Conservation (phyloP, 1,284 basidiomycete species). For the Apiotrichum porosum region DNA sequence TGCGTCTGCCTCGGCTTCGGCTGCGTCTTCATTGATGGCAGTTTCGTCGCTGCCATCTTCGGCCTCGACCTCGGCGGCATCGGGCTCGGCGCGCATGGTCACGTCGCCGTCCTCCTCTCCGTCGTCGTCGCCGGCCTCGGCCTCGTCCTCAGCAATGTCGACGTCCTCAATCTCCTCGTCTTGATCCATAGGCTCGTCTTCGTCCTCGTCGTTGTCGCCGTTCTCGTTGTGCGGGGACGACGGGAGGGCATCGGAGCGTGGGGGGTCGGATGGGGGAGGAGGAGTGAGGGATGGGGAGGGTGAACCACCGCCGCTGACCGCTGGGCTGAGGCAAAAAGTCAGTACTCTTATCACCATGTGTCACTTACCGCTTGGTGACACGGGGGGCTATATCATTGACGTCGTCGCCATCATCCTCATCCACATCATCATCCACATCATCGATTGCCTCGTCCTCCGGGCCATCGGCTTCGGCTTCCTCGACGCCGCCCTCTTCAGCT, state of each 20-base stretch:
- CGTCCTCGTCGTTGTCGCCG: neutral
- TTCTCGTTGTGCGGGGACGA: slow-evolving; percentile 8
- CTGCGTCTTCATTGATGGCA: neutral
- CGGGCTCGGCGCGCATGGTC: slow-evolving; percentile 20
- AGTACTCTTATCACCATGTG: neutral
- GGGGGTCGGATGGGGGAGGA: slow-evolving; percentile 21
- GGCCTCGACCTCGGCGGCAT: neutral
- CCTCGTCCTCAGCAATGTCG: neutral
- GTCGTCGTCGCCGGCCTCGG: slow-evolving; percentile 1
- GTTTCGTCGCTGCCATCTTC: neutral
- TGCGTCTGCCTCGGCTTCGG: neutral
- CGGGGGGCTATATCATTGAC: neutral
- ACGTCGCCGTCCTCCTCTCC: slow-evolving; percentile 22
- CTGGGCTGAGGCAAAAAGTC: neutral
- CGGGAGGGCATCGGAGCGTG: slow-evolving; percentile 14
- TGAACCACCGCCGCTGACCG: slow-evolving; percentile 6
- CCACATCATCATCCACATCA: slow-evolving; percentile 4
- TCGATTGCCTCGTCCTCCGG: slow-evolving; percentile 4
- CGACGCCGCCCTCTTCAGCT: slow-evolving; percentile 3
- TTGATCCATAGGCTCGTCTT: slow-evolving; percentile 4
- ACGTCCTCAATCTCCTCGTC: slow-evolving; percentile 4
- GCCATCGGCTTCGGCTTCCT: slow-evolving; percentile 4
- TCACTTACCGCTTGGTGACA: neutral
- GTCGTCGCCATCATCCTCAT: slow-evolving; percentile 2
- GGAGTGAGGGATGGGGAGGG: slow-evolving; percentile 26